Percentiles rank a stretch among this genome's conserved stretches.
Evolutionary conservation across 345 rosid genomes (phyloP).

Genomic region (Linum lewisii): DNA sequence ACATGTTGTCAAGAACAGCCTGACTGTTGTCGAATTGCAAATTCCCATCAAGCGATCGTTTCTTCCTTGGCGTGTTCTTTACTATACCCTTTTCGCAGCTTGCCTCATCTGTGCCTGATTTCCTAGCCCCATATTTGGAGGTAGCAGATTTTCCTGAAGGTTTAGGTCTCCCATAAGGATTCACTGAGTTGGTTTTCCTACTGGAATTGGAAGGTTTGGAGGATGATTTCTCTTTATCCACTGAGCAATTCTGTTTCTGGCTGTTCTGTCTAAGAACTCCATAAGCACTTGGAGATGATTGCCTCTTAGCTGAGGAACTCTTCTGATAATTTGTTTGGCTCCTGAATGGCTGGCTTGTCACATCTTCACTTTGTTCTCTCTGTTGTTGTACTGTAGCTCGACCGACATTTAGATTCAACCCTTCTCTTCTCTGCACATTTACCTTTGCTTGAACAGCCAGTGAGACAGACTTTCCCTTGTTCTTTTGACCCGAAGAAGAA

Average conservation of each 20-base stretch:
- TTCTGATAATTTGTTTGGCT: constrained; percentile 45
- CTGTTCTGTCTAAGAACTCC: constrained; percentile 73
- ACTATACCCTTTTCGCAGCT: constrained; percentile 16
- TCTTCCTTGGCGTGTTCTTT: constrained; percentile 48
- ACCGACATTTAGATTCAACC: constrained; percentile 29
- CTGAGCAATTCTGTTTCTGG: constrained; percentile 68
- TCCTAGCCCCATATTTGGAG: constrained; percentile 46
- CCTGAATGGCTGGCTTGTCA: constrained; percentile 43
- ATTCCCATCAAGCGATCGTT: constrained; percentile 47
- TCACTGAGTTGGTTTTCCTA: constrained; percentile 32
- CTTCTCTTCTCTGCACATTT: constrained; percentile 69
- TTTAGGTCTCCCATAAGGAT: constrained; percentile 29
- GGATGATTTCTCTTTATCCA: constrained; percentile 37
- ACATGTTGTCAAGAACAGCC: constrained; percentile 17
- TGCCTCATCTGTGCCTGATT: constrained; percentile 37
- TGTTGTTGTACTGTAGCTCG: constrained; percentile 25
- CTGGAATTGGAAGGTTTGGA: constrained; percentile 30
- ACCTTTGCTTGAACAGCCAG: constrained; percentile 89
- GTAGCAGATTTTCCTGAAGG: constrained; percentile 23
- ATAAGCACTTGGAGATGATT: constrained; percentile 30
- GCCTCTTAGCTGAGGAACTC: constrained; percentile 36
- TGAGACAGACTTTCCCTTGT: constrained; percentile 58
- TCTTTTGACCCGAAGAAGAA: constrained; percentile 31
- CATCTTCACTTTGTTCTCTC: constrained; percentile 45
- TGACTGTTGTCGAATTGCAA: constrained; percentile 33